A percentile compares a stretch with the other conserved stretches of the same genome.
Conservation (phyloP, 257 asterid genomes). For the Cinchona pubescens region DNA sequence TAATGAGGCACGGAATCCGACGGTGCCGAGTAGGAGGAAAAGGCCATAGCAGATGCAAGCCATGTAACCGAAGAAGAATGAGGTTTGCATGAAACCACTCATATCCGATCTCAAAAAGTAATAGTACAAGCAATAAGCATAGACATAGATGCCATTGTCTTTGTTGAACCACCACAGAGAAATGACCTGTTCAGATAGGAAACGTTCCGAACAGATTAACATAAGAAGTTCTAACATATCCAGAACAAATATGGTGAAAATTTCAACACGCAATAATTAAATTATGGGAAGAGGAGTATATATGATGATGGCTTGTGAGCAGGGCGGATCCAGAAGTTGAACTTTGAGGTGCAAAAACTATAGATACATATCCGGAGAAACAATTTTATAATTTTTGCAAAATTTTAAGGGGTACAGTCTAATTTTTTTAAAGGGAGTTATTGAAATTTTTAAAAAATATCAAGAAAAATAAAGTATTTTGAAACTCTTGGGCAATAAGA, state of each 20-base stretch:
- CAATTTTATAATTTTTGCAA: too few species aligned
- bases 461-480: too few species aligned
- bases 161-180: constrained; percentile 34
- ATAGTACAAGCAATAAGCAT: constrained; percentile 26
- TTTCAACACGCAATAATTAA: background rate
- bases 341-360: too few species aligned
- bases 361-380: too few species aligned
- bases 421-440: too few species aligned
- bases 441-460: too few species aligned
- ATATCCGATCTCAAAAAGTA: constrained; percentile 20
- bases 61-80: constrained; percentile 38
- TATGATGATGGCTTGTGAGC: too few species aligned
- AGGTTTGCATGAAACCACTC: constrained; percentile 31
- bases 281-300: constrained; percentile 11
- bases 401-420: too few species aligned
- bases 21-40: constrained; percentile 30
- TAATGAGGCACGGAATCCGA: constrained; percentile 27
- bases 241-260: background rate
- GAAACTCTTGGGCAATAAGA: too few species aligned
- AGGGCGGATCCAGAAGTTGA: too few species aligned
- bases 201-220: background rate
- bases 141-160: constrained; percentile 22
- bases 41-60: constrained; percentile 32
- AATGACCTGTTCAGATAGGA: background rate
- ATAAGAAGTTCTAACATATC: background rate